A percentile compares a stretch with the other conserved stretches of the same genome.
Evolutionary conservation across 2,329 filamentous ascomycete species (phyloP).

Genomic region (Metarhizium robertsii): DNA sequence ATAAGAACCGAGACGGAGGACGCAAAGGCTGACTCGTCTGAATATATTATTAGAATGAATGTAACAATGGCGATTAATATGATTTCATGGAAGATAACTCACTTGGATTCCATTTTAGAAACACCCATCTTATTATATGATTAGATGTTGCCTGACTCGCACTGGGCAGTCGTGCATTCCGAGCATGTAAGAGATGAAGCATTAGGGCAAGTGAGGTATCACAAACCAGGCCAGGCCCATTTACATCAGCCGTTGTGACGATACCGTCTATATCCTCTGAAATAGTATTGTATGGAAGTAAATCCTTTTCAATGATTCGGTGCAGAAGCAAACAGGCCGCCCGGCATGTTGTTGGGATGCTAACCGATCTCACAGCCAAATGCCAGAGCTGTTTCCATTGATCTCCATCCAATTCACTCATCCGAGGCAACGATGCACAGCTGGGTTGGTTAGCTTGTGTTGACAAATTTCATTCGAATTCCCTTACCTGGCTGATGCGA

Average conservation of each 20-base stretch:
- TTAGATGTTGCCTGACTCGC: slow-evolving; percentile 58
- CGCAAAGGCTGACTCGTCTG: slow-evolving; percentile 60
- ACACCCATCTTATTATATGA: slow-evolving; percentile 72
- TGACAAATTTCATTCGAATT: neutral
- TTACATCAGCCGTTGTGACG: slow-evolving; percentile 68
- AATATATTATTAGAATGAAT: neutral
- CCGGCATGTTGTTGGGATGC: slow-evolving; percentile 61
- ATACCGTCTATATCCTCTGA: slow-evolving; percentile 64
- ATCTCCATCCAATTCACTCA: slow-evolving; percentile 25
- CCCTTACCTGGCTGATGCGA: slow-evolving; percentile 68
- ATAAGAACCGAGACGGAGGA: slow-evolving; percentile 54
- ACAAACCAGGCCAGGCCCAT: slow-evolving; percentile 67
- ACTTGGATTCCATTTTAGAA: slow-evolving; percentile 77
- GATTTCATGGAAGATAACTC: slow-evolving; percentile 18
- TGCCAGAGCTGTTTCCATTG: slow-evolving; percentile 72
- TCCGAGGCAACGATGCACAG: slow-evolving; percentile 16
- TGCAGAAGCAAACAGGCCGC: slow-evolving; percentile 67
- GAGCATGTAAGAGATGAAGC: slow-evolving; percentile 55
- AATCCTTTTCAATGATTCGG: slow-evolving; percentile 51
- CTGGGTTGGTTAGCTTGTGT: slow-evolving; percentile 18
- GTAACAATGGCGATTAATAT: neutral
- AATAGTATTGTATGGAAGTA: slow-evolving; percentile 60
- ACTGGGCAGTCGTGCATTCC: slow-evolving; percentile 58
- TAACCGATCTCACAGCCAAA: slow-evolving; percentile 59
- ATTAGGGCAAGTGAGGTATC: slow-evolving; percentile 73